Conservation (phyloP, 2,329 filamentous ascomycete species). For the Ophiostoma pallidulum region DNA sequence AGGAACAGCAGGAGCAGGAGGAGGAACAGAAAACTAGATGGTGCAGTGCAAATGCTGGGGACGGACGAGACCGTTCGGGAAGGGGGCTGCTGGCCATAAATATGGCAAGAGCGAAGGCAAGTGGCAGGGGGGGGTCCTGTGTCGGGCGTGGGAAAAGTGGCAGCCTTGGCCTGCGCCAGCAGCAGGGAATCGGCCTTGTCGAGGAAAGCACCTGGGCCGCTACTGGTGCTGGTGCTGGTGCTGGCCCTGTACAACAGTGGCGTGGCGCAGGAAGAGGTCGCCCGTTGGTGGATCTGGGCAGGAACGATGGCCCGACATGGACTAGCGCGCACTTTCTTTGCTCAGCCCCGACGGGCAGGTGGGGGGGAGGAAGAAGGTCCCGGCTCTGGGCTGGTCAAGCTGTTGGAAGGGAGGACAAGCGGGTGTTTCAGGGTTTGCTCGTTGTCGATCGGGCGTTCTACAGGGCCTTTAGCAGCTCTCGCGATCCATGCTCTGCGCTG, state of each 20-base stretch:
- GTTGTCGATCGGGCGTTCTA: background rate
- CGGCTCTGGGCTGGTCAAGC: too few relatives aligned
- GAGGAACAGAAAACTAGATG: too few relatives aligned
- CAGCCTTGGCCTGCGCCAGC: constrained; percentile 3
- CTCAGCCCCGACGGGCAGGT: constrained; percentile 14
- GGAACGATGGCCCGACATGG: constrained; percentile 9
- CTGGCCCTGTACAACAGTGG: background rate
- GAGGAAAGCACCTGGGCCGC: background rate
- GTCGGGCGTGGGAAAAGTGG: constrained; percentile 2
- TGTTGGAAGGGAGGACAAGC: background rate
- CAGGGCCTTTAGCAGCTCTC: background rate
- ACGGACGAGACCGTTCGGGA: constrained; percentile 5
- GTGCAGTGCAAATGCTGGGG: constrained; percentile 6
- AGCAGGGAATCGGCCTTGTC: constrained; percentile 12
- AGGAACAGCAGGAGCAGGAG: background rate
- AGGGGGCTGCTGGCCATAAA: constrained; percentile 6
- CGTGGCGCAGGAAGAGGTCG: constrained; percentile 14
- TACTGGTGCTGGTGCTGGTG: background rate
- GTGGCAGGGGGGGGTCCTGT: too few relatives aligned
- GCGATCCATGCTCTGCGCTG: too few relatives aligned
- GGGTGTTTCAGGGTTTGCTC: constrained; percentile 3
- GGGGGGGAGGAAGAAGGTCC: constrained; percentile 4
- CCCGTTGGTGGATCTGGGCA: constrained; percentile 5
- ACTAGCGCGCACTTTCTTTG: constrained; percentile 9
- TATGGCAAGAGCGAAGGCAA: constrained; percentile 6